Evolutionary conservation across 768 basidiomycete genomes (phyloP).

Genomic region (Calocera cornea): DNA sequence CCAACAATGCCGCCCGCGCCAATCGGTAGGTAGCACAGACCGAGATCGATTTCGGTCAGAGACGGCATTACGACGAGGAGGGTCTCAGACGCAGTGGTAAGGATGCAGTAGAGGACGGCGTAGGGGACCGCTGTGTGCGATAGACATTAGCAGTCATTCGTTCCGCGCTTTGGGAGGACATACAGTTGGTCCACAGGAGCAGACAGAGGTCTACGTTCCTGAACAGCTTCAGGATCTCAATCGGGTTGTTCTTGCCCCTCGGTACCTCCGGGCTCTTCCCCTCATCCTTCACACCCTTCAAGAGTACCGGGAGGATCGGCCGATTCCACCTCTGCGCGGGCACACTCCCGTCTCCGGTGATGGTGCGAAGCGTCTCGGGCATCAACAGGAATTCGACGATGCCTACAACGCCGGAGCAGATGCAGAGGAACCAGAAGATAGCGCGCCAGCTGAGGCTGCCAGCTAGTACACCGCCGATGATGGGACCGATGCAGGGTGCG

Average conservation of each 20-base stretch:
- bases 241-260: neutral
- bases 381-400: constrained; percentile 20
- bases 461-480: constrained; percentile 21
- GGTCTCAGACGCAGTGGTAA: neutral
- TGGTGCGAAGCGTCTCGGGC: neutral
- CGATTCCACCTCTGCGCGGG: neutral
- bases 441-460: constrained; percentile 21
- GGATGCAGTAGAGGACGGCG: neutral
- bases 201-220: neutral
- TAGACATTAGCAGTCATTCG: constrained; percentile 21
- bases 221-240: neutral
- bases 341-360: neutral
- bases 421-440: constrained; percentile 23
- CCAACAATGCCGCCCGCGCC: constrained; percentile 20
- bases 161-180: neutral
- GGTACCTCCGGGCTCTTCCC: neutral
- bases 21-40: constrained; percentile 11
- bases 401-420: constrained; percentile 16
- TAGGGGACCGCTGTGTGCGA: constrained; percentile 21
- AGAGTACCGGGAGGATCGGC: neutral
- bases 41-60: constrained; percentile 10
- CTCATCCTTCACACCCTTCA: neutral
- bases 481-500: constrained; percentile 14
- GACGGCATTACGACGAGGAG: neutral
- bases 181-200: constrained; percentile 17